Percentiles rank a stretch among this genome's conserved stretches.
Conservation (phyloP, 306 rosid species). For the Dalbergia cultrata region DNA sequence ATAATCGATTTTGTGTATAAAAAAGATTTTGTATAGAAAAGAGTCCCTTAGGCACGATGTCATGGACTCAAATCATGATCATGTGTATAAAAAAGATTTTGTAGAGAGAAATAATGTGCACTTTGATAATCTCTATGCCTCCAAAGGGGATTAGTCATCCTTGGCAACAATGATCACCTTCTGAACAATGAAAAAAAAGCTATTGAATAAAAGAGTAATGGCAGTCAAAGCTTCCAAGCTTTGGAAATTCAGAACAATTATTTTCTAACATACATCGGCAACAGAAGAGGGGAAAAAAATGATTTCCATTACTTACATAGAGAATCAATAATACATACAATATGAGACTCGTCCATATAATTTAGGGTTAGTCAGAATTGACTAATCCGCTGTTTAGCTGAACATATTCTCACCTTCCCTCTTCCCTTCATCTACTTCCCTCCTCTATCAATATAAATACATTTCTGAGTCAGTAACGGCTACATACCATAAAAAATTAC, state of each 20-base stretch:
- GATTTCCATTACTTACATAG: conserved; percentile 55
- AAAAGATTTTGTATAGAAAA: too few relatives aligned
- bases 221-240: background rate
- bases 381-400: conserved; percentile 26
- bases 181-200: too few relatives aligned
- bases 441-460: conserved; percentile 38
- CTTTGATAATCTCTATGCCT: too few relatives aligned
- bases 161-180: too few relatives aligned
- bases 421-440: conserved; percentile 34
- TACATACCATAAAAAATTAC: conserved; percentile 41
- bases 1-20: too few relatives aligned
- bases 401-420: conserved; percentile 20
- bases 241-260: background rate
- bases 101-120: too few relatives aligned
- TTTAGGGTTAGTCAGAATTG: conserved; percentile 42
- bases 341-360: conserved; percentile 40
- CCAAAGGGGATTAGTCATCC: too few relatives aligned
- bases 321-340: conserved; percentile 58
- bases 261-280: background rate
- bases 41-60: too few relatives aligned
- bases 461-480: conserved; percentile 42
- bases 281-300: conserved; percentile 36
- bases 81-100: too few relatives aligned
- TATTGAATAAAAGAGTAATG: background rate
- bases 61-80: too few relatives aligned